Base-by-base conservation (phyloP, 192 early-diverging fungal genomes). In the Geosiphon pyriformis region DNA sequence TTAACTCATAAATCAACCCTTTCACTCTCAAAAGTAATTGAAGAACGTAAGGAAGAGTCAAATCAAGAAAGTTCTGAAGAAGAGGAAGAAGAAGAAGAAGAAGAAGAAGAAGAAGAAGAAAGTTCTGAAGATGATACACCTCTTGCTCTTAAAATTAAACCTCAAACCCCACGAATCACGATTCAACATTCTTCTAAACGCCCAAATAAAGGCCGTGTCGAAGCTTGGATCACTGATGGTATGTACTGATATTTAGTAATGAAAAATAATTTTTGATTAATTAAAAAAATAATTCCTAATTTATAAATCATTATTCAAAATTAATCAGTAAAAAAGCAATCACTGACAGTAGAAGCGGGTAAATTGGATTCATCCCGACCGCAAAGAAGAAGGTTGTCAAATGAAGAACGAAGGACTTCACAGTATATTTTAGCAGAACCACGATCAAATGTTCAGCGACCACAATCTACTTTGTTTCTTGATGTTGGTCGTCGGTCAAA, bases 101-200 rank as follows among this genome's bases (percentile, higher is more conserved):
- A 55, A 55, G 53, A 55, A 22, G 53, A 55, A 1, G 27, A 29
- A 20, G 53, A 29, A 12, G 6, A 55, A 0, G 53, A 55, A 55
- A 55, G 53, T 55, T 55, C 53, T 27, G 53, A 55, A 1, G 27
- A 29, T 55, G 53, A 55, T 12, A 55, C 23, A 1, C 53, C 53
- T 20, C 27, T 55, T 20, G 53, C 53, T 20, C 27, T 55, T 27
- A 55, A 29, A 23, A 55, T 55, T 20, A 29, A 1, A 20, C 22
- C 23, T 1, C 53, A n/a, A n/a, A 20, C 23, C 53, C 53, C 1
- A 22, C 22, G 23, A 2, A 26, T 55, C 11, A 20, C 23, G 2
- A 26, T 49, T 20, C 22, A 2, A n/a, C 48, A 20, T 49, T n/a
- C n/a, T 42, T 15, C 6, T 42, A 6, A 15, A 42, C 37, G 7